Conservation (phyloP, 2,329 filamentous ascomycete genomes). For the Cladosporium sp. region DNA sequence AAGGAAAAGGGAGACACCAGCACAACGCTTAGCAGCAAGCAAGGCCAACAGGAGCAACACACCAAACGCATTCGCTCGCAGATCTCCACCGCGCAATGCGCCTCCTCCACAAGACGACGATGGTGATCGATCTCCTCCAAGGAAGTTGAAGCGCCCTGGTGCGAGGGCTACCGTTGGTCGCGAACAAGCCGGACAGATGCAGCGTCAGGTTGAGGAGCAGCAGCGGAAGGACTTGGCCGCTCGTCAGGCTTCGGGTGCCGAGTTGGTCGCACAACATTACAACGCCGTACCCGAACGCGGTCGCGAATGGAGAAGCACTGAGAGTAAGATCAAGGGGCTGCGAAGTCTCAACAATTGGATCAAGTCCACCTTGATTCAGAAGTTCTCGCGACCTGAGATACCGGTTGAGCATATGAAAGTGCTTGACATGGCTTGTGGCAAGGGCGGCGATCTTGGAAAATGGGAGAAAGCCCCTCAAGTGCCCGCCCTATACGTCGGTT, state of each 20-base stretch:
- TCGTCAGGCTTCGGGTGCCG: constrained; percentile 38
- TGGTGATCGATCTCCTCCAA: constrained; percentile 38
- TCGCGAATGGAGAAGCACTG: constrained; percentile 89
- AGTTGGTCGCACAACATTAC: constrained; percentile 91
- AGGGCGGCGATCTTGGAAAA: constrained; percentile 91
- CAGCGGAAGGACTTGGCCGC: constrained; percentile 55
- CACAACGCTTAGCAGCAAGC: constrained; percentile 28
- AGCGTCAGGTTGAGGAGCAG: constrained; percentile 43
- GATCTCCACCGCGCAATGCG: constrained; percentile 33
- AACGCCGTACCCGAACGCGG: constrained; percentile 93
- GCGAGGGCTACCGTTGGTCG: constrained; percentile 60
- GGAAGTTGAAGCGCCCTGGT: constrained; percentile 40
- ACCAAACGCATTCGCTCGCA: constrained; percentile 35
- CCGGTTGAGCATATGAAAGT: constrained; percentile 55
- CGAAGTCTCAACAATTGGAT: constrained; percentile 98
- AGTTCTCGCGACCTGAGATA: constrained; percentile 65
- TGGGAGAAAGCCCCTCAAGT: constrained; percentile 93
- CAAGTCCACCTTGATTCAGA: constrained; percentile 96
- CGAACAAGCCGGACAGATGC: constrained; percentile 62
- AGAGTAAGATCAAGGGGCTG: constrained; percentile 91
- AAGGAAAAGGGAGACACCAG: constrained; percentile 34
- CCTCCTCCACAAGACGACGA: constrained; percentile 22
- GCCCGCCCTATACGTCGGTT: constrained; percentile 89
- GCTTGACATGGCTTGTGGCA: constrained; percentile 93
- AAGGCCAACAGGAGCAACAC: constrained; percentile 30